Evolutionary conservation across 306 rosid genomes (phyloP).

Genomic region (Vicia faba): DNA sequence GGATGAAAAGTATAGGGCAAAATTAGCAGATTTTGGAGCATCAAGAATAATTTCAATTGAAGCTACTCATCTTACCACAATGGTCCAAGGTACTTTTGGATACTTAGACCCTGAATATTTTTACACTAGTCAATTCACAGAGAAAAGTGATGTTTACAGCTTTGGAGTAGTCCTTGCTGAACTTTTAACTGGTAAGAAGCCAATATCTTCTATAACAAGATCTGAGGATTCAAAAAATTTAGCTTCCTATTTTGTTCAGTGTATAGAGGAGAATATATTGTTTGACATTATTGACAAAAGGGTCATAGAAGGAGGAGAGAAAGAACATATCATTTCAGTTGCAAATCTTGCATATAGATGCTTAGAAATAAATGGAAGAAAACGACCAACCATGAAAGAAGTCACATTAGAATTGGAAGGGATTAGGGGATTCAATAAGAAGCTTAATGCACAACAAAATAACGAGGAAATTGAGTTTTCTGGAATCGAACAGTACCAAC

Average conservation of each 20-base stretch:
- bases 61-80: conserved; percentile 40
- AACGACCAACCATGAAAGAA: conserved; percentile 57
- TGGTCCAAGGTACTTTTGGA: conserved; percentile 41
- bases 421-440: conserved; percentile 1
- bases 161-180: conserved; percentile 43
- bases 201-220: neutral
- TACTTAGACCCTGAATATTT: conserved; percentile 45
- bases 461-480: conserved; percentile 30
- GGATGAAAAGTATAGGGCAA: conserved; percentile 37
- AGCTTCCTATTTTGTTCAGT: conserved; percentile 38
- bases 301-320: conserved; percentile 32
- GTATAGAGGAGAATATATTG: conserved; percentile 23
- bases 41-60: conserved; percentile 37
- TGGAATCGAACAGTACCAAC: conserved; percentile 9
- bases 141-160: conserved; percentile 44
- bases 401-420: conserved; percentile 47
- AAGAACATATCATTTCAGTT: conserved; percentile 38
- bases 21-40: conserved; percentile 46
- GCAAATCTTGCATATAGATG: conserved; percentile 51
- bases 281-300: conserved; percentile 47
- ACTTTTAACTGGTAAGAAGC: conserved; percentile 31
- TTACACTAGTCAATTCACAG: conserved; percentile 36
- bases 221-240: conserved; percentile 19
- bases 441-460: neutral
- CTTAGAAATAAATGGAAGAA: conserved; percentile 45